Conservation (phyloP, 2,329 filamentous ascomycete species). For the Botryotinia globosa region DNA sequence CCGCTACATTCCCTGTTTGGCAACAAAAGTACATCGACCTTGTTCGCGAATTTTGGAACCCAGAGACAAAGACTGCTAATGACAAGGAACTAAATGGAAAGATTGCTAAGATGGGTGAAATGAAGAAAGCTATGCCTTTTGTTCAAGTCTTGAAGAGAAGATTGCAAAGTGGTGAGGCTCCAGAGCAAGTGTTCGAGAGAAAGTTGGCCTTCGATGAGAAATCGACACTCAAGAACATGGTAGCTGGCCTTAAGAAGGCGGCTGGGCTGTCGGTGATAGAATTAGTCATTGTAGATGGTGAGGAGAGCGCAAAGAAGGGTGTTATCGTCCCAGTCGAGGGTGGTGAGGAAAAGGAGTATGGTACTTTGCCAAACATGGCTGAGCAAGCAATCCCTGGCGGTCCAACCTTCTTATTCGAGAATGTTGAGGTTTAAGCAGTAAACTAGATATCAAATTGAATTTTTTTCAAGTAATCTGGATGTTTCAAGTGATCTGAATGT, state of each 20-base stretch:
- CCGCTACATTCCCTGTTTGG: constrained; percentile 80
- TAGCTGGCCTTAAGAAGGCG: constrained; percentile 73
- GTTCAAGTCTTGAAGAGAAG: constrained; percentile 84
- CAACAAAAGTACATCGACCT: constrained; percentile 87
- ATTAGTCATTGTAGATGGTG: constrained; percentile 63
- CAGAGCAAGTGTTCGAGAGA: constrained; percentile 71
- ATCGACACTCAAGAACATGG: constrained; percentile 71
- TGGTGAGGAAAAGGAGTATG: constrained; percentile 58
- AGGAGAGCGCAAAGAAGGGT: constrained; percentile 68
- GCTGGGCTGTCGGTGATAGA: constrained; percentile 69
- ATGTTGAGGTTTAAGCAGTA: constrained; percentile 48
- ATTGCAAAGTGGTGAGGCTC: constrained; percentile 66
- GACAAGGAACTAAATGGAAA: constrained; percentile 78
- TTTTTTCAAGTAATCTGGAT: not conserved
- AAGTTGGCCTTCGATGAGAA: constrained; percentile 87
- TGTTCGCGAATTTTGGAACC: constrained; percentile 67
- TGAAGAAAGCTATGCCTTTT: constrained; percentile 99
- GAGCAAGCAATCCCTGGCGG: constrained; percentile 77
- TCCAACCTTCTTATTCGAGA: constrained; percentile 83
- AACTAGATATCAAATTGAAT: not conserved
- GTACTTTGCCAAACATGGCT: constrained; percentile 57
- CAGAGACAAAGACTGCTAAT: constrained; percentile 60
- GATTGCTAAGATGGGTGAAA: constrained; percentile 79
- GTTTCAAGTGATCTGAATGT: not conserved
- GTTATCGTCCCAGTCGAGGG: constrained; percentile 50